phyloP scores from a whole-genome alignment of 495 filamentous ascomycete species.

The Penicillium cosmopolitanum region DNA sequence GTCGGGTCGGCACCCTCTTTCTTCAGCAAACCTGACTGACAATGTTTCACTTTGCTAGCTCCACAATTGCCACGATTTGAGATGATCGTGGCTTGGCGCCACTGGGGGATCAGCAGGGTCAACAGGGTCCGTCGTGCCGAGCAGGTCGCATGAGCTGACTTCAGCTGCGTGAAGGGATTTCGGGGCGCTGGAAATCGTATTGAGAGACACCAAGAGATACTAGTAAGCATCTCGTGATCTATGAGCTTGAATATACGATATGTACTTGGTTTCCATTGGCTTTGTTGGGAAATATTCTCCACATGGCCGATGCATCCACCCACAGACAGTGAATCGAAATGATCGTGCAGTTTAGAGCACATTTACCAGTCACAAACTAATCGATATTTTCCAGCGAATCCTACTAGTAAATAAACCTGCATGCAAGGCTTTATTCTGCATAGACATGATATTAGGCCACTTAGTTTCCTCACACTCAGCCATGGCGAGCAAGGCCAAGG shows the following conservation, averaged over 20 bases:
- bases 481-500: no score
- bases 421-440: no score
- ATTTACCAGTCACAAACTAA: no score
- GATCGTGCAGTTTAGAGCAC: no score
- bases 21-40: conserved; percentile 1
- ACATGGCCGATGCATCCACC: not conserved
- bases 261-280: no score
- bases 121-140: conserved; percentile 3
- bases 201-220: not conserved
- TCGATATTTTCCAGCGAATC: no score
- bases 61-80: conserved; percentile 3
- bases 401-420: no score
- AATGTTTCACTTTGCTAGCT: conserved; percentile 2
- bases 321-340: not conserved
- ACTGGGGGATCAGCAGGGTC: conserved; percentile 4
- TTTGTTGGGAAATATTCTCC: not conserved
- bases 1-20: conserved; percentile 1
- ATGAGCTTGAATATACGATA: not conserved
- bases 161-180: not conserved
- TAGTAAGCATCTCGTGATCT: not conserved
- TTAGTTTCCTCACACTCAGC: no score
- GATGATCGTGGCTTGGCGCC: conserved; percentile 5
- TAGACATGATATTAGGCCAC: no score
- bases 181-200: not conserved
- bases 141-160: not conserved